These are phyloP conservation scores for Ogataea haglerorum DNA, from an alignment of 805 yeast genomes.

Conservation along the genomic window DNA sequence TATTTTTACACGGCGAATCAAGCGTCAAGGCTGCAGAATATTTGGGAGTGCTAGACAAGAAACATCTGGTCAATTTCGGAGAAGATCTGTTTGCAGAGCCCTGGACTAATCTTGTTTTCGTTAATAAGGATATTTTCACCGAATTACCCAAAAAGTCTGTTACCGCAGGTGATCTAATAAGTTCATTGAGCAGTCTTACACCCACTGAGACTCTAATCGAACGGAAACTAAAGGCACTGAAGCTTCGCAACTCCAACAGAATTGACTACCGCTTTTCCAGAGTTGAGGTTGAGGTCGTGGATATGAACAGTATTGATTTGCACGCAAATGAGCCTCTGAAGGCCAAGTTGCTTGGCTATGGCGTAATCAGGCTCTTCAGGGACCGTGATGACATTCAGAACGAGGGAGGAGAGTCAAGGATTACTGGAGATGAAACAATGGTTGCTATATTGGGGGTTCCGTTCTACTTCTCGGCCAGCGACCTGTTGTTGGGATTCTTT, in stretches of 20 bases:
- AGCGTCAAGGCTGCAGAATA: slow-evolving; percentile 18
- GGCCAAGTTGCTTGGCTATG: slow-evolving; percentile 68
- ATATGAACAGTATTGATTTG: slow-evolving; percentile 21
- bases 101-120: slow-evolving; percentile 24
- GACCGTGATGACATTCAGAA: slow-evolving; percentile 39
- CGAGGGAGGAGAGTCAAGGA: slow-evolving; percentile 12
- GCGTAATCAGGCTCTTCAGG: slow-evolving; percentile 65
- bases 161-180: slow-evolving; percentile 8
- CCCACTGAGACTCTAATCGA: slow-evolving; percentile 9
- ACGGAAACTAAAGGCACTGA: slow-evolving; percentile 11
- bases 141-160: slow-evolving; percentile 7
- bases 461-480: slow-evolving; percentile 81
- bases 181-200: slow-evolving; percentile 1
- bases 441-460: slow-evolving; percentile 85
- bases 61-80: slow-evolving; percentile 16
- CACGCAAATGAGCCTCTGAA: slow-evolving; percentile 41
- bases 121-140: slow-evolving; percentile 20
- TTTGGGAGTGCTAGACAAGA: slow-evolving; percentile 16
- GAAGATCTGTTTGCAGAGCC: slow-evolving; percentile 22
- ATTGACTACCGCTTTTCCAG: slow-evolving; percentile 36
- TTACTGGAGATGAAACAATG: slow-evolving; percentile 57
- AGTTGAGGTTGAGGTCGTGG: slow-evolving; percentile 32
- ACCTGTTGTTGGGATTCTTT: slow-evolving; percentile 67
- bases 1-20: slow-evolving; percentile 11
- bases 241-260: slow-evolving; percentile 2